phyloP scores from a whole-genome alignment of 306 rosid species.

The Medicago arabica region DNA sequence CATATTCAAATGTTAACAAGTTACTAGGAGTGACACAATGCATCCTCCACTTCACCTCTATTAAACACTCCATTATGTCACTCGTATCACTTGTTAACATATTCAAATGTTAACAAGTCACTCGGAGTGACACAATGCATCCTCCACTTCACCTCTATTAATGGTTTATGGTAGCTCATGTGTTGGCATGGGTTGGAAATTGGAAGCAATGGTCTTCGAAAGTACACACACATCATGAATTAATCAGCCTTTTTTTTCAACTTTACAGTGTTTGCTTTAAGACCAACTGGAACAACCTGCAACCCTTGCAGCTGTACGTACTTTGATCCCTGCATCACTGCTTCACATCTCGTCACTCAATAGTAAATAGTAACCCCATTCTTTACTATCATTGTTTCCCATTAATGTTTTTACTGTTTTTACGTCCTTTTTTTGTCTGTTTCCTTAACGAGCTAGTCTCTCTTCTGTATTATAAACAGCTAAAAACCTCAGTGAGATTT shows the following conservation, averaged over 20 bases:
- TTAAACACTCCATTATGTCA: too few relatives aligned
- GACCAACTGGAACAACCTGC: conserved; percentile 30
- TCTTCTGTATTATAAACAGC: conserved; percentile 30
- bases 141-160: background rate
- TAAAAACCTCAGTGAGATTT: conserved; percentile 54
- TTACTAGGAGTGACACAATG: too few relatives aligned
- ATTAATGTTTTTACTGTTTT: conserved; percentile 40
- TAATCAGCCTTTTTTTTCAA: background rate
- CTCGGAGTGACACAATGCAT: background rate
- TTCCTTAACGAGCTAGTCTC: conserved; percentile 24
- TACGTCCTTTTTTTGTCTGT: conserved; percentile 38
- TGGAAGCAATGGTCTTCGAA: conserved; percentile 1
- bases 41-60: too few relatives aligned
- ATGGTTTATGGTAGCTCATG: conserved; percentile 1
- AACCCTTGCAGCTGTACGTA: conserved; percentile 3
- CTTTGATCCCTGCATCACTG: conserved; percentile 8
- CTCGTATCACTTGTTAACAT: too few relatives aligned
- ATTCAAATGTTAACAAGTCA: too few relatives aligned
- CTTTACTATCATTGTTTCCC: conserved; percentile 35
- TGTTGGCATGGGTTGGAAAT: conserved; percentile 6
- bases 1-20: too few relatives aligned
- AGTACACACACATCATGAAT: conserved; percentile 17
- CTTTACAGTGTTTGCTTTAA: conserved; percentile 22
- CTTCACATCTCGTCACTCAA: conserved; percentile 2
- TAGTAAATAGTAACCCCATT: conserved; percentile 18